phyloP scores from a whole-genome alignment of 495 filamentous ascomycete genomes.

The Aspergillus wentii region DNA sequence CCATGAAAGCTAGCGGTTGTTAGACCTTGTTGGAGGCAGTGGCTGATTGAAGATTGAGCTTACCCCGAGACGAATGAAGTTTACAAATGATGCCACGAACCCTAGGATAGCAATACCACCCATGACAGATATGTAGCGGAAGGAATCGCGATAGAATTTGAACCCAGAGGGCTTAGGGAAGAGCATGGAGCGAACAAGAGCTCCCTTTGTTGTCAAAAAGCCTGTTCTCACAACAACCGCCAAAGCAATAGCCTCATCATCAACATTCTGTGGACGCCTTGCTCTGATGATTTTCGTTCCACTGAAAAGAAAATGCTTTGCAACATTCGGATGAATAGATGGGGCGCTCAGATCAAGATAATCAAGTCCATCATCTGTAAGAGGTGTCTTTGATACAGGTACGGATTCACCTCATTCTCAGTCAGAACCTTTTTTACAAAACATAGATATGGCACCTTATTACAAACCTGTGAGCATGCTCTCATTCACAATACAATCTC shows the following conservation, averaged over 20 bases:
- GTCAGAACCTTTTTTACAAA: slow-evolving; percentile 14
- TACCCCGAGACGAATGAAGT: slow-evolving; percentile 78
- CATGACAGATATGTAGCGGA: slow-evolving; percentile 98
- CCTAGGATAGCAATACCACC: slow-evolving; percentile 79
- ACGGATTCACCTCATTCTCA: slow-evolving; percentile 75
- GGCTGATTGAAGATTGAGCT: slow-evolving; percentile 24
- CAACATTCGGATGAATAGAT: slow-evolving; percentile 71
- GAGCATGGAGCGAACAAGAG: slow-evolving; percentile 94
- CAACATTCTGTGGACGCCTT: slow-evolving; percentile 77
- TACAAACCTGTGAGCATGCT: slow-evolving; percentile 89
- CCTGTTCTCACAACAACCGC: slow-evolving; percentile 91
- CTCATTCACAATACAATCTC: slow-evolving; percentile 98
- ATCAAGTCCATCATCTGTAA: slow-evolving; percentile 74
- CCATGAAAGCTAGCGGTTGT: slow-evolving; percentile 59
- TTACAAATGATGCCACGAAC: slow-evolving; percentile 85
- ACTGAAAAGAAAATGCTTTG: slow-evolving; percentile 85
- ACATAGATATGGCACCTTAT: not conserved
- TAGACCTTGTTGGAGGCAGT: slow-evolving; percentile 9
- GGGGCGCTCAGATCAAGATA: slow-evolving; percentile 71
- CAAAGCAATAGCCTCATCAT: slow-evolving; percentile 86
- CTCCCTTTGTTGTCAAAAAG: slow-evolving; percentile 96
- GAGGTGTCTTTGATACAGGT: slow-evolving; percentile 86
- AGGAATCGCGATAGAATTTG: slow-evolving; percentile 97
- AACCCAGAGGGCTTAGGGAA: slow-evolving; percentile 98
- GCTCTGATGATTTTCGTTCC: slow-evolving; percentile 95